Evolutionary conservation across 352 stramenopile genomes (phyloP), one percentile per base, ranked within the genome.

Genomic region (Phytophthora meadii): DNA sequence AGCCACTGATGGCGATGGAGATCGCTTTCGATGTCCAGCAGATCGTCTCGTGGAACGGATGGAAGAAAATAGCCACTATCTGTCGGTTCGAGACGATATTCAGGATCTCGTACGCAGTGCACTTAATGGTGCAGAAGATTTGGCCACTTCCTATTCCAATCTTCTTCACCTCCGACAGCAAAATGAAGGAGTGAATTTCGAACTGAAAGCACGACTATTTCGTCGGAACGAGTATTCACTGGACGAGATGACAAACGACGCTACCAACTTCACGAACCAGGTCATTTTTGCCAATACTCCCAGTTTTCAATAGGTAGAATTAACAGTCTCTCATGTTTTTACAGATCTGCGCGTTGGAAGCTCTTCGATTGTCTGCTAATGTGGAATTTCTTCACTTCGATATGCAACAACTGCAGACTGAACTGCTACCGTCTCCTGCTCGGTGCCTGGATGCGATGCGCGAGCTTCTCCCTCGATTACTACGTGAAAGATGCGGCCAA

Each of bases 111-210:
- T 74, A 2, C 54, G 50, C 11, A 84, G 59, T 36, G 58, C 61
- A 1, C 49, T 74, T 0, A n/a, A 70, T 24, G 72, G 68, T 0
- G 63, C 71, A 0, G 28, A 53, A 2, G 42, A 55, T 7, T 74
- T 91, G 12, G 63, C 61, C 10, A 37, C 56, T 8, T 75, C 60
- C 28, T 93, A 89, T 41, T 17, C 68, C 0, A 30, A 65, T 2
- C 28, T 83, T 5, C 56, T 89, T 3, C 41, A 68, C 5, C 63
- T 70, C 8, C 81, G 79, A 14, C 63, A 65, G 0, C 61, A 65
- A 10, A 91, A 90, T 53, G 64, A 89, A 45, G 56, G 40, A 4
- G 64, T 86, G 19, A 61, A 80, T 32, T 90, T 90, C 54, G 77
- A 87, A 2, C 5, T 67, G 2, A 81, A 88, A 44, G 66, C 66